Conservation (phyloP, 805 yeast genomes). For the Tetrapisispora phaffii region DNA sequence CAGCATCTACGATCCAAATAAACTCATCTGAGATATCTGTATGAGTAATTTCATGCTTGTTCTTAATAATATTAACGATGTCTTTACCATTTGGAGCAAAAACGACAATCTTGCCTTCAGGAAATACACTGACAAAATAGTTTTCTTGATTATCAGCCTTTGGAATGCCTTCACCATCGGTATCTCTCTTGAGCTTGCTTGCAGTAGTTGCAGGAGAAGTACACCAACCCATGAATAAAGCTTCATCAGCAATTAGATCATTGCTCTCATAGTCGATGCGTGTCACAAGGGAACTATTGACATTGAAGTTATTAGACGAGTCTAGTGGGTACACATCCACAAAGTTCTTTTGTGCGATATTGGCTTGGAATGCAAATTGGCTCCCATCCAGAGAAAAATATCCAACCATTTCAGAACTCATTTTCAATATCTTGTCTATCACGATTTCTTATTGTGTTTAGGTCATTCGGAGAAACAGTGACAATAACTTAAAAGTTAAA, state of each 20-base stretch:
- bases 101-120: conserved; percentile 25
- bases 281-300: conserved; percentile 24
- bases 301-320: conserved; percentile 14
- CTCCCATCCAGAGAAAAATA: conserved; percentile 24
- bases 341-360: conserved; percentile 26
- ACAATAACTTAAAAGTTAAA: no score
- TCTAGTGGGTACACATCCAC: conserved; percentile 29
- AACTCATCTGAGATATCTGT: conserved; percentile 27
- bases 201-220: background rate
- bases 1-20: conserved; percentile 30
- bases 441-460: background rate
- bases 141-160: conserved; percentile 9
- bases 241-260: conserved; percentile 21
- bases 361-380: conserved; percentile 28
- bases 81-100: conserved; percentile 27
- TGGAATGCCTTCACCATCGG: conserved; percentile 8
- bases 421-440: background rate
- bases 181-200: conserved; percentile 17
- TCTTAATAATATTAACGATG: conserved; percentile 31
- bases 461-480: no score
- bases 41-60: conserved; percentile 29
- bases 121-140: conserved; percentile 23
- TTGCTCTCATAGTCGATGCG: conserved; percentile 26
- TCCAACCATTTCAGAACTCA: conserved; percentile 18
- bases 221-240: conserved; percentile 25